Evolutionary conservation across 768 basidiomycete genomes (phyloP).

Genomic region (Mycena albidolilacea): DNA sequence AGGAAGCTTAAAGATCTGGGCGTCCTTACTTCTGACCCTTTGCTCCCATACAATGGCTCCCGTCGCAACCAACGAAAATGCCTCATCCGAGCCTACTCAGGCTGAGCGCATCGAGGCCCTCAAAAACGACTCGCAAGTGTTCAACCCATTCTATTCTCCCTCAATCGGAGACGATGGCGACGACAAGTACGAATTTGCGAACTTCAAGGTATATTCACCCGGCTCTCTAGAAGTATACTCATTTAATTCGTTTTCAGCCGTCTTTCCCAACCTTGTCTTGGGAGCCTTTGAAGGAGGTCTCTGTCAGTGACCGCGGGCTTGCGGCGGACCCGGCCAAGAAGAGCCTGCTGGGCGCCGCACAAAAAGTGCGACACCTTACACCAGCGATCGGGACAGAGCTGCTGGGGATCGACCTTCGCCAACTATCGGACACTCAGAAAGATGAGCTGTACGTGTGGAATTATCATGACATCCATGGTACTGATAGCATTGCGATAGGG

Average conservation of each 20-base stretch:
- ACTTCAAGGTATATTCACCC: conserved; percentile 67
- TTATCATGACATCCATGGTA: background rate
- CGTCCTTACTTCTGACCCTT: background rate
- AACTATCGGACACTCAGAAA: conserved; percentile 77
- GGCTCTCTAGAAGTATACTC: conserved; percentile 3
- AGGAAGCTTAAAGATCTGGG: background rate
- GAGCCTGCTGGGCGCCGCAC: conserved; percentile 73
- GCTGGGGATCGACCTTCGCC: conserved; percentile 78
- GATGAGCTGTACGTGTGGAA: conserved; percentile 76
- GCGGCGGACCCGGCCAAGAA: conserved; percentile 80
- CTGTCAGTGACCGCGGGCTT: conserved; percentile 78
- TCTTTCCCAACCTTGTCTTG: conserved; percentile 74
- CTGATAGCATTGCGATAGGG: conserved; percentile 53
- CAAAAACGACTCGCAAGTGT: conserved; percentile 48
- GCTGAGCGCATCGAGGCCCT: conserved; percentile 40
- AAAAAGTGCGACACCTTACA: conserved; percentile 77
- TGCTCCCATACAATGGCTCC: conserved; percentile 59
- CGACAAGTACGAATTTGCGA: conserved; percentile 65
- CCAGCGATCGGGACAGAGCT: conserved; percentile 85
- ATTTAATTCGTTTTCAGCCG: conserved; percentile 59
- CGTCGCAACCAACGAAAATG: conserved; percentile 58
- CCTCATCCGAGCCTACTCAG: conserved; percentile 37
- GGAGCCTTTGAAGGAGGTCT: conserved; percentile 71
- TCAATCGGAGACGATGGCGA: conserved; percentile 66
- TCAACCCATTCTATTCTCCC: conserved; percentile 83